Conservation (phyloP, 2,329 filamentous ascomycete genomes). For the Geosmithia flava region DNA sequence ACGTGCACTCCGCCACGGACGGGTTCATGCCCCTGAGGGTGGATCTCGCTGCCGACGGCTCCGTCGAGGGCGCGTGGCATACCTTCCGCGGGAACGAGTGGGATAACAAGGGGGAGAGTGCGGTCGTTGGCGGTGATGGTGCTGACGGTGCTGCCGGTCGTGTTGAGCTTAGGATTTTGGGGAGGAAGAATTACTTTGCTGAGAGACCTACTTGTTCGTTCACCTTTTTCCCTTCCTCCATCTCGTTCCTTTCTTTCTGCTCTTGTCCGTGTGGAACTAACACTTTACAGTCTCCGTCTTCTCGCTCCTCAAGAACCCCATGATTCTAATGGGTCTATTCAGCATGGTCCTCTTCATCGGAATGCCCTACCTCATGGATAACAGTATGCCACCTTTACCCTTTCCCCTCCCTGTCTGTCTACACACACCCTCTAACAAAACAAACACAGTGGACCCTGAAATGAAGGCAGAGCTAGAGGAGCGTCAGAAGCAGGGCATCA, state of each 20-base stretch:
- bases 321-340: conserved; percentile 85
- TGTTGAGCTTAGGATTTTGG: conserved; percentile 51
- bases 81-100: conserved; percentile 84
- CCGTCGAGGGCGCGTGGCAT: conserved; percentile 46
- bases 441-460: conserved; percentile 78
- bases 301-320: conserved; percentile 80
- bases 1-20: conserved; percentile 64
- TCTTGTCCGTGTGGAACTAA: background rate
- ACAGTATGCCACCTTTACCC: conserved; percentile 49
- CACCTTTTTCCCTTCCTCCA: background rate
- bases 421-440: background rate
- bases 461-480: conserved; percentile 86
- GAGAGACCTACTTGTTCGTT: conserved; percentile 64
- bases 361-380: conserved; percentile 91
- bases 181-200: conserved; percentile 62
- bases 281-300: conserved; percentile 55
- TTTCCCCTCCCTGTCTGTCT: background rate
- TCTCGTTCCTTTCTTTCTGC: background rate
- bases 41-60: conserved; percentile 44
- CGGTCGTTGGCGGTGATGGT: conserved; percentile 33
- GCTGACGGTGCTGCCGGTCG: conserved; percentile 21
- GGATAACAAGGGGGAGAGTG: conserved; percentile 56
- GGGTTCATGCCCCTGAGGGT: conserved; percentile 70
- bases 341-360: conserved; percentile 77
- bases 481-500: conserved; percentile 61